Conservation (phyloP, 768 basidiomycete species). For the Neoboletus brunneissimus region DNA sequence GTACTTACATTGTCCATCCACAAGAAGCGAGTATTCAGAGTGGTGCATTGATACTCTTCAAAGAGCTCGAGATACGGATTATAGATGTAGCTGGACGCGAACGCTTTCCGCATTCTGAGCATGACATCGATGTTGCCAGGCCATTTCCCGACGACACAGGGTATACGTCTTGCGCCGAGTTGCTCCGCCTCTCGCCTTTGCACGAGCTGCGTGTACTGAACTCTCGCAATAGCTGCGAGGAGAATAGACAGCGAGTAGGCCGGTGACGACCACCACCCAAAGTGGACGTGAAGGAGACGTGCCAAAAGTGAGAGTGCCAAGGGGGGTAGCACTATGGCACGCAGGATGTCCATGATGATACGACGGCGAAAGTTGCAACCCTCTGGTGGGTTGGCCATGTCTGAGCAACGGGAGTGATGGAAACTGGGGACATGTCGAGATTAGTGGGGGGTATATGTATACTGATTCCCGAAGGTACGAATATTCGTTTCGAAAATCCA, state of each 20-base stretch:
- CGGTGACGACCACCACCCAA: slow-evolving; percentile 39
- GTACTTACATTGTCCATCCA: slow-evolving; percentile 65
- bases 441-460: slow-evolving; percentile 12
- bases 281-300: slow-evolving; percentile 24
- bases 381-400: slow-evolving; percentile 3
- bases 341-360: slow-evolving; percentile 45
- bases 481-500: slow-evolving; percentile 10
- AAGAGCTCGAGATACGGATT: slow-evolving; percentile 66
- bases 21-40: slow-evolving; percentile 63
- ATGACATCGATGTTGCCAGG: slow-evolving; percentile 77
- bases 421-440: slow-evolving; percentile 5
- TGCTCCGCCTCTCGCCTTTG: slow-evolving; percentile 46
- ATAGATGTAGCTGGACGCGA: slow-evolving; percentile 58
- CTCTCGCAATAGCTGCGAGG: slow-evolving; percentile 37
- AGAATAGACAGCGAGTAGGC: slow-evolving; percentile 42
- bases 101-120: slow-evolving; percentile 50
- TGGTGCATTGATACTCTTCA: slow-evolving; percentile 67
- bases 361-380: slow-evolving; percentile 44
- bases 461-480: background rate
- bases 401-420: background rate
- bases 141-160: slow-evolving; percentile 64
- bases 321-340: slow-evolving; percentile 41
- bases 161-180: slow-evolving; percentile 52
- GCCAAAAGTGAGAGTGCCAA: slow-evolving; percentile 34
- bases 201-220: slow-evolving; percentile 32